phyloP scores from a whole-genome alignment of 345 rosid genomes.

The Lagerstroemia speciosa region DNA sequence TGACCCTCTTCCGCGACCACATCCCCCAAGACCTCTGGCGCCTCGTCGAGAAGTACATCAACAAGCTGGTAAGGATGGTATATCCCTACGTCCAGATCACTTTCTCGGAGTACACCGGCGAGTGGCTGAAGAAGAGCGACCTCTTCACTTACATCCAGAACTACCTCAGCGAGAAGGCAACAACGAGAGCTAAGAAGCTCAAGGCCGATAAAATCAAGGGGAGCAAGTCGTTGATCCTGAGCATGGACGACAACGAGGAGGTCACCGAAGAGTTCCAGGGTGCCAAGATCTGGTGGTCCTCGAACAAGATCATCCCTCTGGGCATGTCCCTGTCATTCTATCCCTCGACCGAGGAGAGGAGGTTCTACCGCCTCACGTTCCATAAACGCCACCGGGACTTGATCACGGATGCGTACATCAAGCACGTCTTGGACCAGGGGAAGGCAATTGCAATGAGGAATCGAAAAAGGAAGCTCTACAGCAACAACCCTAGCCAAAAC shows the following conservation, averaged over 20 bases:
- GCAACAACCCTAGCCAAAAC: not conserved
- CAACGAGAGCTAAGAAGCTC: constrained; percentile 3
- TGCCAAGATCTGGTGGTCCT: constrained; percentile 11
- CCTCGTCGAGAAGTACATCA: constrained; percentile 18
- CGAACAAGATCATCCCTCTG: not conserved
- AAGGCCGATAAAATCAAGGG: constrained; percentile 4
- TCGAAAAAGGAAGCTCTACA: constrained; percentile 12
- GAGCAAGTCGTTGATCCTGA: constrained; percentile 1
- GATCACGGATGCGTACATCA: not conserved
- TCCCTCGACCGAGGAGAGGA: not conserved
- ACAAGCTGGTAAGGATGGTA: constrained; percentile 20
- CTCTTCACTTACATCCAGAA: constrained; percentile 9
- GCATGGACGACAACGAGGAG: constrained; percentile 9
- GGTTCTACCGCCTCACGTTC: constrained; percentile 9
- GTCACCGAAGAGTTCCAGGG: constrained; percentile 5
- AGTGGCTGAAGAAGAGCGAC: not conserved
- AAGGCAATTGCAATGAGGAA: not conserved
- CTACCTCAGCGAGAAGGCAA: constrained; percentile 8
- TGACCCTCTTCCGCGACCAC: constrained; percentile 34
- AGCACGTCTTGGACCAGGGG: constrained; percentile 5
- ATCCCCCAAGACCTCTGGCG: constrained; percentile 31
- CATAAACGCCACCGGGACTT: not conserved
- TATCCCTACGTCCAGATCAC: constrained; percentile 20
- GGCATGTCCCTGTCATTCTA: not conserved
- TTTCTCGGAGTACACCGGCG: constrained; percentile 2